Conservation (phyloP, 208 protist genomes). For the Vickermania ingenoplastis region DNA sequence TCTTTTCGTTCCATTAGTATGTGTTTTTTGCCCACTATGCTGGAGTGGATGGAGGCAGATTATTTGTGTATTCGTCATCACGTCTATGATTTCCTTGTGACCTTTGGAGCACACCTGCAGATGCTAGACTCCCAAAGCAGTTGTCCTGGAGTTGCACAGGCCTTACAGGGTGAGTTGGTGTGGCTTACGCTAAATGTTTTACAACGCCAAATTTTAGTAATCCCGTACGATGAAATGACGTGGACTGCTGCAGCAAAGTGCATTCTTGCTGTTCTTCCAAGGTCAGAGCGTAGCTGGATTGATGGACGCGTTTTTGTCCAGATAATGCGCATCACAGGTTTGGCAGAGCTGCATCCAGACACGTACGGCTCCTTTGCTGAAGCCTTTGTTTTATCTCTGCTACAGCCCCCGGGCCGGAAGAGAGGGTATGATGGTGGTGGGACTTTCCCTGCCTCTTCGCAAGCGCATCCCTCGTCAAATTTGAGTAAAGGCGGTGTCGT, state of each 20-base stretch:
- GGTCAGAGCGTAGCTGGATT: slow-evolving; percentile 41
- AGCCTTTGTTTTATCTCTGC: slow-evolving; percentile 48
- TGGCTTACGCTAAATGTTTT: slow-evolving; percentile 66
- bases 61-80: slow-evolving; percentile 83
- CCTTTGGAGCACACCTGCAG: slow-evolving; percentile 73
- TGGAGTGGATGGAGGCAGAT: slow-evolving; percentile 73
- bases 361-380: slow-evolving; percentile 46
- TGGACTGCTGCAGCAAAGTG: slow-evolving; percentile 76
- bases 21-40: slow-evolving; percentile 70
- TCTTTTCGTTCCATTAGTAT: slow-evolving; percentile 72
- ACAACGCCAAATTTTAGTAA: slow-evolving; percentile 41
- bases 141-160: slow-evolving; percentile 57
- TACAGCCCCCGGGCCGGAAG: slow-evolving; percentile 18
- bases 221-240: slow-evolving; percentile 48
- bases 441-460: slow-evolving; percentile 13
- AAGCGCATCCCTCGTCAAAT: no score
- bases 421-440: slow-evolving; percentile 2
- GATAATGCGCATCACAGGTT: slow-evolving; percentile 38
- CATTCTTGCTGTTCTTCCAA: slow-evolving; percentile 47
- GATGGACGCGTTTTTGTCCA: slow-evolving; percentile 52
- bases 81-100: slow-evolving; percentile 83
- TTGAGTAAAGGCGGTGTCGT: slow-evolving; percentile 17
- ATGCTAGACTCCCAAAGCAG: slow-evolving; percentile 60
- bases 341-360: slow-evolving; percentile 48
- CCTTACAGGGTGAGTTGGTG: slow-evolving; percentile 67